A percentile compares a stretch with the other conserved stretches of the same genome.
phyloP scores from a whole-genome alignment of 495 filamentous ascomycete species.

The Xylaria flabelliformis region DNA sequence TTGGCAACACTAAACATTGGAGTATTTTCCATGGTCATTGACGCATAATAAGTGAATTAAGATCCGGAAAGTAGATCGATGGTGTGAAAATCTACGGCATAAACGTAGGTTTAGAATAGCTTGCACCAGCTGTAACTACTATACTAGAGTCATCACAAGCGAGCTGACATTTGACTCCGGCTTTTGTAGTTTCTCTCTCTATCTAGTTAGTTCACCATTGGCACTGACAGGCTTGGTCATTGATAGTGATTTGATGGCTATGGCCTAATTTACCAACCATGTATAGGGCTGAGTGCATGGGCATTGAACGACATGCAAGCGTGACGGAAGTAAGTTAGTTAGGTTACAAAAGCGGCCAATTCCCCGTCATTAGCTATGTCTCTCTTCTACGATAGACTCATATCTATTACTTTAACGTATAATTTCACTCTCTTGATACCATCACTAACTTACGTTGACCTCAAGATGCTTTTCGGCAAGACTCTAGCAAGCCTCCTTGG shows the following conservation, averaged over 20 bases:
- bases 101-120: neutral
- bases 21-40: neutral
- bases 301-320: neutral
- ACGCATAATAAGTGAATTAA: neutral
- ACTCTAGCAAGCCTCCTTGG: neutral
- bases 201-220: neutral
- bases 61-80: neutral
- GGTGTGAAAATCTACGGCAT: too few relatives aligned
- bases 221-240: neutral
- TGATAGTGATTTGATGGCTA: neutral
- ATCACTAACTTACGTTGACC: neutral
- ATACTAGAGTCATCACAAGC: too few relatives aligned
- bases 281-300: neutral
- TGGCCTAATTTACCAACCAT: neutral
- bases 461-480: slow-evolving; percentile 7
- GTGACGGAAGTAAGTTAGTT: neutral
- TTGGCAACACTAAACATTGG: neutral
- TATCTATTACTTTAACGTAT: neutral
- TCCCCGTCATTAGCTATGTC: neutral
- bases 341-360: neutral
- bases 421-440: neutral
- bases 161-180: neutral
- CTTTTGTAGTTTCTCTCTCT: neutral
- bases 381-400: neutral
- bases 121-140: neutral